Percentiles rank a stretch among this genome's conserved stretches.
These are phyloP conservation scores for Phytophthora pseudosyringae DNA, from an alignment of 352 stramenopile genomes.

Conservation along the genomic window DNA sequence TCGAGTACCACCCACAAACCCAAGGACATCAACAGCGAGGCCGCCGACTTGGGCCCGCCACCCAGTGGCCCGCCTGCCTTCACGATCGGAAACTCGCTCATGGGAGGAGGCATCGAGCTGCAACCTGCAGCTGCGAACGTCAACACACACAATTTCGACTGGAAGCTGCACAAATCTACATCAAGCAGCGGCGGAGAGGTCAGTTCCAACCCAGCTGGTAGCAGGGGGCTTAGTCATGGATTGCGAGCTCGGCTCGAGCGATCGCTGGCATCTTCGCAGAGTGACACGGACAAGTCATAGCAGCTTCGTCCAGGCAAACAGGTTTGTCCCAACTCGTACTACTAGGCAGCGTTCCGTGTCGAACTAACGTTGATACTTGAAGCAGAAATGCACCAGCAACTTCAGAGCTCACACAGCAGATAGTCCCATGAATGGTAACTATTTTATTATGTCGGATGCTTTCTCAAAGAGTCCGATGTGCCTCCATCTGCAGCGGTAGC, in stretches of 20 bases:
- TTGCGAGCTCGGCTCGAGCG: slow-evolving; percentile 22
- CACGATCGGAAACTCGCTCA: slow-evolving; percentile 79
- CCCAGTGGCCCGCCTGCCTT: slow-evolving; percentile 66
- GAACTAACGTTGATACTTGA: slow-evolving; percentile 2
- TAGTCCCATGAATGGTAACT: no score
- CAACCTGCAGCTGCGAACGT: slow-evolving; percentile 75
- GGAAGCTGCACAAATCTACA: slow-evolving; percentile 52
- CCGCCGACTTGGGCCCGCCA: slow-evolving; percentile 62
- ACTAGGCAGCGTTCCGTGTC: neutral
- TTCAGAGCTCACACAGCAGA: neutral
- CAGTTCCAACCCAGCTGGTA: slow-evolving; percentile 1
- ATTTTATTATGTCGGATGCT: no score
- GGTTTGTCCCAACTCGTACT: neutral
- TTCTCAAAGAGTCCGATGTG: no score
- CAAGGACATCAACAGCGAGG: slow-evolving; percentile 19
- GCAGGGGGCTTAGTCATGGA: slow-evolving; percentile 6
- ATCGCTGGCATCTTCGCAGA: slow-evolving; percentile 8
- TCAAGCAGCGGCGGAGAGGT: slow-evolving; percentile 15
- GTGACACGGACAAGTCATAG: slow-evolving; percentile 23
- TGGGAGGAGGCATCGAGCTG: slow-evolving; percentile 82
- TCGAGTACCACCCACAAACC: slow-evolving; percentile 14
- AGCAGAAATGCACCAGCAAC: slow-evolving; percentile 10
- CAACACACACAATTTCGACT: slow-evolving; percentile 87
- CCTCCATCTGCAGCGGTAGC: neutral
- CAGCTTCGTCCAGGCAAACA: slow-evolving; percentile 8